Conservation (phyloP, 352 stramenopile genomes). For the Pythium apleroticum region DNA sequence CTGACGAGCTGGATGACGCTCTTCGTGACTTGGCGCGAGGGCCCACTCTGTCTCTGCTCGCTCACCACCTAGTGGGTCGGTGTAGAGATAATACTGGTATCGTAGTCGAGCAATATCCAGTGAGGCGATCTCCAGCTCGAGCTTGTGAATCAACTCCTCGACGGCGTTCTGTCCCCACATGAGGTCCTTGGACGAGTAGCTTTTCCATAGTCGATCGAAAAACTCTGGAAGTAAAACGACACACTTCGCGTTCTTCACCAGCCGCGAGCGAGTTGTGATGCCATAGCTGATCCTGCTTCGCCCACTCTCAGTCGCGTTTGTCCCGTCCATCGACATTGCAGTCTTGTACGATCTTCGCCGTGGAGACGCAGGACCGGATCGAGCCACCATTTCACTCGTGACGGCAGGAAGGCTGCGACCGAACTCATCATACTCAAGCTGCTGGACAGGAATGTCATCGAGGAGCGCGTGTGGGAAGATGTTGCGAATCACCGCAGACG, state of each 20-base stretch:
- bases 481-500: slow-evolving; percentile 81
- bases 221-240: slow-evolving; percentile 86
- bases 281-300: slow-evolving; percentile 70
- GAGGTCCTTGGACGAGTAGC: slow-evolving; percentile 74
- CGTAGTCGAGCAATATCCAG: slow-evolving; percentile 80
- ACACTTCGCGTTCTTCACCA: slow-evolving; percentile 78
- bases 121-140: slow-evolving; percentile 69
- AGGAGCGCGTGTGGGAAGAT: slow-evolving; percentile 81
- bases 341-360: slow-evolving; percentile 40
- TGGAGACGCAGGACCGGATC: slow-evolving; percentile 30
- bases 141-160: slow-evolving; percentile 70
- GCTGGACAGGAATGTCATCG: slow-evolving; percentile 68
- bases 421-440: slow-evolving; percentile 87
- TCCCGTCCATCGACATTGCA: slow-evolving; percentile 47
- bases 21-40: slow-evolving; percentile 31
- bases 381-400: slow-evolving; percentile 42
- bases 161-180: slow-evolving; percentile 74
- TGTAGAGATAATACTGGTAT: slow-evolving; percentile 82
- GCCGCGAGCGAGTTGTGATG: slow-evolving; percentile 68
- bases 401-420: slow-evolving; percentile 62
- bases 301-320: slow-evolving; percentile 67
- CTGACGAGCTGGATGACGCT: slow-evolving; percentile 34
- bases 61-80: slow-evolving; percentile 68
- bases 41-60: slow-evolving; percentile 52
- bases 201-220: slow-evolving; percentile 81